Evolutionary conservation across 371 early-diverging fungal genomes (phyloP), one percentile per base, ranked within the genome.

Genomic region (Batkoa obscura): DNA sequence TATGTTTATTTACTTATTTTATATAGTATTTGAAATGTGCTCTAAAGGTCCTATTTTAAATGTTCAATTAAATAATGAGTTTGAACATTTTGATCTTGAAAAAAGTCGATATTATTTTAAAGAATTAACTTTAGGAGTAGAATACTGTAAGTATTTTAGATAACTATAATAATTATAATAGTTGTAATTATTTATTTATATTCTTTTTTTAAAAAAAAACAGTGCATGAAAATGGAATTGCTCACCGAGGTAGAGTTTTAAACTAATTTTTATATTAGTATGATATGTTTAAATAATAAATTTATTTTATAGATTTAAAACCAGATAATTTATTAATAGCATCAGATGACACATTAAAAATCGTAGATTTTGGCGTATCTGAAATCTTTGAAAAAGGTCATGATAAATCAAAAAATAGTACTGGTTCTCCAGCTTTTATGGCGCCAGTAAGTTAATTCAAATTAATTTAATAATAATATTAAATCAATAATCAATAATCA

Each of bases 331-430:
- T 99, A 59, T 76, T 99, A 17, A 65, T 96, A 13, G 79, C 84
- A 1, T 65, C 66, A 34, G 84, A 91, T 56, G 84, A 84, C 36
- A 73, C 75, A 1, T 65, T 99, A 13, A 99, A 99, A 64, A 84
- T 99, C 61, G 95, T 93, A 0, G 99, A 99, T 72, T 98, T 99
- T 71, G 99, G 99, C 46, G 88, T 98, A 0, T 89, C 83, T 0
- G 79, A 81, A 54, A 78, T 79, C 65, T 81, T 81, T 64, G 61
- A 70, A n/a, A 73, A 76, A 35, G 84, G 79, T 2, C 70, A 78
- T 50, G 88, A 86, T 62, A 69, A 64, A 42, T 64, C 78, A 42
- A 77, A 78, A 47, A 74, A 71, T 38, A 76, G 85, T 0, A 84
- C 84, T 8, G 94, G 97, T 2, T 85, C 89, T 35, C 94, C 94